A percentile compares a stretch with the other conserved stretches of the same genome.
Conservation (phyloP, 2,329 filamentous ascomycete genomes). For the Epichloe uncinata region DNA sequence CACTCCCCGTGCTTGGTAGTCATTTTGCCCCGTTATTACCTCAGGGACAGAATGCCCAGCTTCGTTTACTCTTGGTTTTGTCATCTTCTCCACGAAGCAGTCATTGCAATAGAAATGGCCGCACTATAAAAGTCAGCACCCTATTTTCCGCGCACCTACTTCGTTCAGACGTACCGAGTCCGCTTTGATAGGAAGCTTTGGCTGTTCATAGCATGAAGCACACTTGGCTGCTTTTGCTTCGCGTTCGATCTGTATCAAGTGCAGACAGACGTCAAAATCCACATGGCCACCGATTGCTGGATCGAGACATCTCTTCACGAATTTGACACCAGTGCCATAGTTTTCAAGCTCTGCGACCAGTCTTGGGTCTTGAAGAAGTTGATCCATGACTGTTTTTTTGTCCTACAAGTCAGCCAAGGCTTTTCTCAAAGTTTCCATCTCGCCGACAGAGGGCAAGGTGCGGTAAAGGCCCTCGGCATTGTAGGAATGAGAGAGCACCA, state of each 20-base stretch:
- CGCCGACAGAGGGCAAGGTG: not conserved
- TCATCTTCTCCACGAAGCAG: conserved; percentile 8
- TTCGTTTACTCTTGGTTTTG: not conserved
- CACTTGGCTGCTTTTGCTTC: conserved; percentile 1
- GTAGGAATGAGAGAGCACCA: conserved; percentile 15
- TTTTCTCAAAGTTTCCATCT: not conserved
- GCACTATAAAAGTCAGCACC: conserved; percentile 16
- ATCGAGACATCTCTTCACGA: not conserved
- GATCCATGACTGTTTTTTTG: conserved; percentile 3
- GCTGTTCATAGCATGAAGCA: conserved; percentile 2
- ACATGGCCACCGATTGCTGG: conserved; percentile 10
- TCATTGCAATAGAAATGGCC: conserved; percentile 17
- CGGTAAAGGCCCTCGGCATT: conserved; percentile 16
- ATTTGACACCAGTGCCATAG: conserved; percentile 8
- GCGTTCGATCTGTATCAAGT: conserved; percentile 7
- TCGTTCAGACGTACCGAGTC: not conserved
- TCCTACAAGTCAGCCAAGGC: not conserved
- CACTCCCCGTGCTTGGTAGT: not conserved
- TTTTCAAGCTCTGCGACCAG: not conserved
- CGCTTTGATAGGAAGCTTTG: accelerated
- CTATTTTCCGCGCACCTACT: not conserved
- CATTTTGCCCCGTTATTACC: not conserved
- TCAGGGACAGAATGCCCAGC: not conserved
- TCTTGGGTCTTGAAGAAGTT: conserved; percentile 1
- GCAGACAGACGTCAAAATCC: conserved; percentile 9